A percentile compares a stretch with the other conserved stretches of the same genome.
These are phyloP conservation scores for Penicillium oxalicum DNA, from an alignment of 2,329 filamentous ascomycete species.

Conservation along the genomic window DNA sequence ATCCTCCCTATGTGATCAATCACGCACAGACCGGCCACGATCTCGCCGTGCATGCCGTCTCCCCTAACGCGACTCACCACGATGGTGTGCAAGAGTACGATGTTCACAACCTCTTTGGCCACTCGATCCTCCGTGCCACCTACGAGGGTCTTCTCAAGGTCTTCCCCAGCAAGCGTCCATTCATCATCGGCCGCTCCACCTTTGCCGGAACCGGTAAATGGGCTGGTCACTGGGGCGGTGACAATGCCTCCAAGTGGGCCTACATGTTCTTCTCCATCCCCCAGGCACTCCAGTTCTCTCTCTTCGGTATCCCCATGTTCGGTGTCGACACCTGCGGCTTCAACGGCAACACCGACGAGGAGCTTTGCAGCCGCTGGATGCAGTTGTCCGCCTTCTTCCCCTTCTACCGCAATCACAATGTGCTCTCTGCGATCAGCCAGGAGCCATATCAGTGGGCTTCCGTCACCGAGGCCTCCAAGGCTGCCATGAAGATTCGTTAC, in stretches of 20 bases:
- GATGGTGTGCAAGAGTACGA: conserved; percentile 73
- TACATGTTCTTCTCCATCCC: conserved; percentile 73
- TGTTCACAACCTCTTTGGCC: conserved; percentile 72
- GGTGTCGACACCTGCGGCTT: conserved; percentile 67
- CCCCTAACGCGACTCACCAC: conserved; percentile 69
- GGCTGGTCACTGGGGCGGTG: conserved; percentile 77
- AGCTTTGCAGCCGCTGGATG: conserved; percentile 71
- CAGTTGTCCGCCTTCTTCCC: conserved; percentile 68
- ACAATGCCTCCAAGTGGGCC: conserved; percentile 65
- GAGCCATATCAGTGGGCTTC: conserved; percentile 66
- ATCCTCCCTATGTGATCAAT: conserved; percentile 71
- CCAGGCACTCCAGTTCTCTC: conserved; percentile 67
- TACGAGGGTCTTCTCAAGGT: conserved; percentile 62
- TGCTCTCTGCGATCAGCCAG: conserved; percentile 54
- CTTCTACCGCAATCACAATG: conserved; percentile 74
- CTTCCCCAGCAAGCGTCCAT: conserved; percentile 64
- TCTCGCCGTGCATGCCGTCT: conserved; percentile 65
- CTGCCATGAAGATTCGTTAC: conserved; percentile 66
- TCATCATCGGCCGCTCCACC: conserved; percentile 78
- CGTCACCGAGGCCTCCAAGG: conserved; percentile 59
- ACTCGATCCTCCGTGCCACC: conserved; percentile 70
- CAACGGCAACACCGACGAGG: conserved; percentile 59
- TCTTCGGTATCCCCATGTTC: conserved; percentile 74
- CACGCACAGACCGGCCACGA: conserved; percentile 60
- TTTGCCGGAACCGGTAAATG: conserved; percentile 70